Conservation (phyloP, 371 early-diverging fungal species). For the Dichotomocladium elegans region DNA sequence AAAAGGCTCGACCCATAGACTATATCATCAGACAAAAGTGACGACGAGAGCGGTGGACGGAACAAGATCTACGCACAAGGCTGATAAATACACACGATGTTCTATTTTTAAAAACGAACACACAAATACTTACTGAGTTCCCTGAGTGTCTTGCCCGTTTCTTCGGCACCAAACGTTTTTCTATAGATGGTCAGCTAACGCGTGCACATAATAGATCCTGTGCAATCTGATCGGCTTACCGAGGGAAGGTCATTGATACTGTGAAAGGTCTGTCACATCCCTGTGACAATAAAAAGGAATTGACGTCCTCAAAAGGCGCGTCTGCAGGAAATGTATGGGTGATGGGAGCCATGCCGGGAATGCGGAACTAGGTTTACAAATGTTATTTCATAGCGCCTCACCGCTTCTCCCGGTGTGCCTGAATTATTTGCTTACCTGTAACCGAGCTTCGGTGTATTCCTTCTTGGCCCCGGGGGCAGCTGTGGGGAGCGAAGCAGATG, state of each 20-base stretch:
- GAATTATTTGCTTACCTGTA: slow-evolving; percentile 62
- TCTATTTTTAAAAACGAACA: not conserved
- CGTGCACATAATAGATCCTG: not conserved
- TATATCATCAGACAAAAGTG: slow-evolving; percentile 2
- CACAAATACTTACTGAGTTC: slow-evolving; percentile 40
- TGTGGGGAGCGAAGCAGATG: slow-evolving; percentile 15
- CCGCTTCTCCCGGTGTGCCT: too few relatives aligned
- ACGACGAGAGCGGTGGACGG: slow-evolving; percentile 40
- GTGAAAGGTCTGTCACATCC: slow-evolving; percentile 58
- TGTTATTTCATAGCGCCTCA: too few relatives aligned
- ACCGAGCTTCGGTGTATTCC: slow-evolving; percentile 67
- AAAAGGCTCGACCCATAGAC: not conserved
- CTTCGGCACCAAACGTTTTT: slow-evolving; percentile 37
- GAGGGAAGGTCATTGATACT: slow-evolving; percentile 71
- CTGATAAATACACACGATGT: not conserved
- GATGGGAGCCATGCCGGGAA: slow-evolving; percentile 49
- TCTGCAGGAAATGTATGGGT: slow-evolving; percentile 71
- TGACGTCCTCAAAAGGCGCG: slow-evolving; percentile 64
- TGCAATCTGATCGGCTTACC: slow-evolving; percentile 23
- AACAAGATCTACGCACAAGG: slow-evolving; percentile 22
- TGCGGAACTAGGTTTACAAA: slow-evolving; percentile 58
- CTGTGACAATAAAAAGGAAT: slow-evolving; percentile 56
- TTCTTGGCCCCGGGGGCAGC: slow-evolving; percentile 27
- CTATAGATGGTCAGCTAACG: not conserved
- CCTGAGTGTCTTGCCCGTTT: slow-evolving; percentile 39